phyloP scores from a whole-genome alignment of 306 rosid genomes.

The Vicia faba region DNA sequence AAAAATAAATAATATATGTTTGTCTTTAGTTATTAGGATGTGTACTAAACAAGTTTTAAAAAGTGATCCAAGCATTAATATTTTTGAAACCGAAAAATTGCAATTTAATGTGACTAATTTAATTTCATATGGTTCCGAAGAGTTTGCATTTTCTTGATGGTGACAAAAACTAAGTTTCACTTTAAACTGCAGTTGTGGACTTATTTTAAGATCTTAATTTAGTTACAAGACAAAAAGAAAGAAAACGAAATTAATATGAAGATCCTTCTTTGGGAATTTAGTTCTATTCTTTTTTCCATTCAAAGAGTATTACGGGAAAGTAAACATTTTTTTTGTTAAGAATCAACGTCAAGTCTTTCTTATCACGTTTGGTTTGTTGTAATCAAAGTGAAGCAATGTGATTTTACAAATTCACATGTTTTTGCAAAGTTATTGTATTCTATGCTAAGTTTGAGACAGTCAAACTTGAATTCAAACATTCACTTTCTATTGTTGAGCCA shows the following conservation, averaged over 20 bases:
- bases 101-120: background rate
- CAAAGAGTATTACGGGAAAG: slow-evolving; percentile 2
- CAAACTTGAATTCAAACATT: too few relatives aligned
- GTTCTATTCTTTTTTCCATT: slow-evolving; percentile 22
- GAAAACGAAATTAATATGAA: slow-evolving; percentile 14
- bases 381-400: too few relatives aligned
- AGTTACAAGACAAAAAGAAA: background rate
- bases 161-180: background rate
- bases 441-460: too few relatives aligned
- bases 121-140: background rate
- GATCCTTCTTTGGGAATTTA: slow-evolving; percentile 29
- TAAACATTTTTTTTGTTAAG: too few relatives aligned
- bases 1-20: too few relatives aligned
- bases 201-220: too few relatives aligned
- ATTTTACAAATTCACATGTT: too few relatives aligned
- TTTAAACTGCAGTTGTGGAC: background rate
- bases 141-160: background rate
- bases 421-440: too few relatives aligned
- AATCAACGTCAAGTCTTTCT: too few relatives aligned
- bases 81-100: background rate
- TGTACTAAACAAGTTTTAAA: background rate
- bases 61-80: background rate
- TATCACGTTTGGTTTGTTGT: too few relatives aligned
- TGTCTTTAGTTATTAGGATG: slow-evolving; percentile 20
- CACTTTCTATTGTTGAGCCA: slow-evolving; percentile 12